Base-by-base conservation (phyloP, 129 eudicot species). In the Chrysanthemum lavandulifolium region DNA sequence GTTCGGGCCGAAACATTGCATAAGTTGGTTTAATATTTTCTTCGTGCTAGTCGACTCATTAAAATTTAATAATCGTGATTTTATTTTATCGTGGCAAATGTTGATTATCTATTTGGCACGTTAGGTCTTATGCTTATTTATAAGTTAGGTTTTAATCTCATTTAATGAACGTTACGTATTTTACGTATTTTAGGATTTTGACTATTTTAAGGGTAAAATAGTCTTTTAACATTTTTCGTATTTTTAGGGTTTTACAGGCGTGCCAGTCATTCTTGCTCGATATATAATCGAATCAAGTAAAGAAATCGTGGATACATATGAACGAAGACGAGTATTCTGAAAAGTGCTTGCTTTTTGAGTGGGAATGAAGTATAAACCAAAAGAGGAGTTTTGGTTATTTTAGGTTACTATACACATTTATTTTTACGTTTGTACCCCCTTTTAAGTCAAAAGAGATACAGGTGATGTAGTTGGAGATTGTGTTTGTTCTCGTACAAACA, bases 401-500 rank as follows among this genome's bases (percentile, higher is more conserved):
- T 10, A 31, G 36, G 5, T 31, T 31, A 31, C 36, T 2, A 3
- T 31, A 31, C 0, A 68, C 79, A 62, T 63, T 33, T 5, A 19
- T 49, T 23, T 10, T 27, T 75, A 67, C 31, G 59, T 60, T 49
- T 69, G 36, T 31, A 31, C 36, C 36, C 27, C 13, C 52, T 69
- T 13, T 61, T 3, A 4, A 61, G 4, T 25, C 45, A 61, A 10
- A 10, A 27, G 29, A 57, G 66, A 40, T 58, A 27, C 43, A 43
- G 45, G 19, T 58, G 9, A 40, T 58, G 51, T 40, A 43, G 45
- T 58, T 58, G 9, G 18, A 43, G 56, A 43, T 36, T 13, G 0
- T 72, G 40, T 50, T 67, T 45, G 43, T 71, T 71, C 13, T 54
- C 43, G 66, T 71, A 21, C 66, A 56, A 55, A 54, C 52, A n/a